Base-by-base conservation (phyloP, 2,329 filamentous ascomycete species). In the Hypoxylon sp. region DNA sequence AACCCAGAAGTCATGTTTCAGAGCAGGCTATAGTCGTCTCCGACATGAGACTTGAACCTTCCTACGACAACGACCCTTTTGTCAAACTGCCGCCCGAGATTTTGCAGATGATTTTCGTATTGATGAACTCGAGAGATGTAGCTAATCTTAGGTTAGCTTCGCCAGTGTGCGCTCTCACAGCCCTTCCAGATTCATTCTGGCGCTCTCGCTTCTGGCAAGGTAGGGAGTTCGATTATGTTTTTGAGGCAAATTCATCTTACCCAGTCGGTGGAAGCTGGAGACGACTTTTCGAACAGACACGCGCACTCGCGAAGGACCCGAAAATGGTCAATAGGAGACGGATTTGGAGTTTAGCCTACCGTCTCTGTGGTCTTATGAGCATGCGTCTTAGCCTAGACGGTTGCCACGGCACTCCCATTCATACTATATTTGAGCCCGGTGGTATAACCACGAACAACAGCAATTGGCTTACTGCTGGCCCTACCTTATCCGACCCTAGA, bases 141-240 rank as follows among this genome's bases (percentile, higher is more conserved):
- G 39, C 39, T 19, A 43, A 19, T 19, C 4, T 43, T 20, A 4
- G 39, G 19, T 17, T 43, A 19, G 39, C 39, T 8, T 43, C 19
- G 15, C 15, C 15, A 8, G 39, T 20, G 5, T 19, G 3, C 4
- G 39, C 39, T 17, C 4, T 17, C 19, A 43, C 10, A 13, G 8
- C 32, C 15, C 32, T 37, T 15, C 32, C 7, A 10, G 13, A 15
- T 15, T 3, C 13, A 15, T 37, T 37, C 15, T 37, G 39, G 19
- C 39, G 39, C 39, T 43, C 39, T 43, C 39, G 39, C 39, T 43
- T 43, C 39, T 20, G n/a, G n/a, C 39, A 13, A 3, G 19, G 39
- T 4, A 43, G 11, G 10, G 39, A 43, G 17, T 43, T 37, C 32
- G 32, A 15, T 11, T 11, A 37, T 11, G 15, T 37, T 13, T 43